These are phyloP conservation scores for Marchantia polymorpha DNA, from an alignment of 225 moss, liverwort and hornwort species.

Conservation along the genomic window DNA sequence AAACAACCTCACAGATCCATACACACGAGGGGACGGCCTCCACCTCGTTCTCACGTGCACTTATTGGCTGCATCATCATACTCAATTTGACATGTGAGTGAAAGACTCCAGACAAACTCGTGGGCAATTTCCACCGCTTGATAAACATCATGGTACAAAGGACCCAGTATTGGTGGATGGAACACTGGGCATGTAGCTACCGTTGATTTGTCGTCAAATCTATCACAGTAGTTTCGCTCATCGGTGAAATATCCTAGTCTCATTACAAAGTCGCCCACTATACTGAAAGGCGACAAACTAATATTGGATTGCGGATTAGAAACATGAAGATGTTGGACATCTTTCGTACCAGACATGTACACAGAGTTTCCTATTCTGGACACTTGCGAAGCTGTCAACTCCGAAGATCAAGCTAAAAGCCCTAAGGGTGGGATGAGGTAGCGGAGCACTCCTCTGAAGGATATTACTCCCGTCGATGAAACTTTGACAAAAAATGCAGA, in stretches of 20 bases:
- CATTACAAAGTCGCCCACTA: constrained; percentile 12
- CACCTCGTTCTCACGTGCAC: no score
- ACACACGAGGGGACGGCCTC: no score
- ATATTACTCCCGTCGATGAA: background rate
- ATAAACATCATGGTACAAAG: constrained; percentile 18
- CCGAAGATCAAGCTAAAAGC: background rate
- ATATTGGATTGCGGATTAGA: background rate
- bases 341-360: constrained; percentile 9
- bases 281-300: background rate
- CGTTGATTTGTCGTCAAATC: background rate
- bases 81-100: background rate
- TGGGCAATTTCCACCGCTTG: background rate
- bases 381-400: background rate
- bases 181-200: background rate
- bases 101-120: background rate
- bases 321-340: background rate
- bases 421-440: background rate
- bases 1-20: no score
- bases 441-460: background rate
- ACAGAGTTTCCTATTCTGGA: background rate
- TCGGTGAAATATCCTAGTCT: constrained; percentile 9
- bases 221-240: background rate
- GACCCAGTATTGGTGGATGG: background rate
- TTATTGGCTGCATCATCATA: no score
- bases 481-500: background rate